A percentile compares a stretch with the other conserved stretches of the same genome.
Conservation (phyloP, 1,284 basidiomycete species). For the Pseudozyma hubeiensis region DNA sequence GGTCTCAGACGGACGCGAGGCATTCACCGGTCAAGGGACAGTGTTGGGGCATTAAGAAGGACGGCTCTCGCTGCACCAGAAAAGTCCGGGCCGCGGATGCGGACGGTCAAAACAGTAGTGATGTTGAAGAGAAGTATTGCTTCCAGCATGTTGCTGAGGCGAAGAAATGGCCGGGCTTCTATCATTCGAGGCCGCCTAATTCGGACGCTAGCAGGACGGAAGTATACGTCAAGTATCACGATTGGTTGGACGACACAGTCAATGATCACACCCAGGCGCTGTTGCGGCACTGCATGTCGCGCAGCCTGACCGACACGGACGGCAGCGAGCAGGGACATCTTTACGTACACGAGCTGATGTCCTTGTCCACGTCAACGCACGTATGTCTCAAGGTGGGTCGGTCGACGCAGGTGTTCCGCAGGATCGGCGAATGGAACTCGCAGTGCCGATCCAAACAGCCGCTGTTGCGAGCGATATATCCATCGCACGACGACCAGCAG, state of each 20-base stretch:
- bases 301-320: conserved; percentile 19
- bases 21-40: conserved; percentile 34
- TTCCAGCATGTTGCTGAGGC: conserved; percentile 53
- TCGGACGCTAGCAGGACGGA: background rate
- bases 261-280: conserved; percentile 34
- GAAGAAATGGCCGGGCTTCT: conserved; percentile 50
- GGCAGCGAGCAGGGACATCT: conserved; percentile 42
- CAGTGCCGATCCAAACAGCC: conserved; percentile 51
- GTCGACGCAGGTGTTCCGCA: conserved; percentile 38
- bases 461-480: conserved; percentile 28
- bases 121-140: conserved; percentile 45
- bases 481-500: conserved; percentile 20
- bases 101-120: conserved; percentile 1
- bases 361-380: conserved; percentile 21
- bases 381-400: conserved; percentile 55
- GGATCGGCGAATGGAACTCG: conserved; percentile 47
- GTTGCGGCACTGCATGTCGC: conserved; percentile 37
- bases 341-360: conserved; percentile 57
- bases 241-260: conserved; percentile 16
- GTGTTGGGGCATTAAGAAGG: conserved; percentile 58
- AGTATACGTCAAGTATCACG: conserved; percentile 16
- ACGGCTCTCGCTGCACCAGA: conserved; percentile 49
- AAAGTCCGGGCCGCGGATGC: background rate
- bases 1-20: conserved; percentile 13
- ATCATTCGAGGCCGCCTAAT: conserved; percentile 5